Base-by-base conservation (phyloP, 495 filamentous ascomycete genomes). In the Penicillium goetzii region DNA sequence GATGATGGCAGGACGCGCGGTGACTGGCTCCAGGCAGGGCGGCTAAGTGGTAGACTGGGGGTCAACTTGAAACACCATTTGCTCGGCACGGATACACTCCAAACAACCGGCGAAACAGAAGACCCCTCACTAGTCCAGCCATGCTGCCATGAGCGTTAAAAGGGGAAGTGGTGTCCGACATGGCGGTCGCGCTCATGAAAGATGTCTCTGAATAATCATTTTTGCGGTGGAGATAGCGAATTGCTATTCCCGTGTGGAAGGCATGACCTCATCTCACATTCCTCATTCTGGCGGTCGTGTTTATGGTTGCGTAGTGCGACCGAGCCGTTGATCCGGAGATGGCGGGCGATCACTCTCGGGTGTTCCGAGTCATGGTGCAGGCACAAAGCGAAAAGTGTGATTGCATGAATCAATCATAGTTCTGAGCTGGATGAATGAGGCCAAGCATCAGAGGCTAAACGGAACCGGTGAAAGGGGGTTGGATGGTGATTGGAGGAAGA, bases 31-130 rank as follows among this genome's bases (percentile, higher is more conserved):
- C 10, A 19, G n/a, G 49, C 38, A 33, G 32, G 61, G 65, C 65
- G 61, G 43, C 61, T 58, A 63, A 33, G 40, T 33, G 58, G 51
- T 47, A 61, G 43, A 17, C 54, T 49, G 40, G 43, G 30, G 26
- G 54, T 64, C 61, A 64, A 64, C 49, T 19, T 68, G 65, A 68
- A 64, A 68, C 65, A 15, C 30, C 12, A 60, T 25, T 47, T 21
- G 38, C 50, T 60, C 43, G 47, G 45, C 38, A 57, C 36, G 23
- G 34, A 33, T 7, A 23, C 30, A 36, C 52, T 23, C 21, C 53
- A 62, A 62, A 62, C 60, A 2, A 10, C 21, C 56, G 57, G 56
- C 61, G 63, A 65, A 65, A 65, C 63, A 61, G 58, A 47, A 47
- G 55, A 17, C 21, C 41, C 60, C 49, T 57, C 45, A 5, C 45